Conservation (phyloP, 2,329 filamentous ascomycete species). For the Lecanoromycetidae sp. region DNA sequence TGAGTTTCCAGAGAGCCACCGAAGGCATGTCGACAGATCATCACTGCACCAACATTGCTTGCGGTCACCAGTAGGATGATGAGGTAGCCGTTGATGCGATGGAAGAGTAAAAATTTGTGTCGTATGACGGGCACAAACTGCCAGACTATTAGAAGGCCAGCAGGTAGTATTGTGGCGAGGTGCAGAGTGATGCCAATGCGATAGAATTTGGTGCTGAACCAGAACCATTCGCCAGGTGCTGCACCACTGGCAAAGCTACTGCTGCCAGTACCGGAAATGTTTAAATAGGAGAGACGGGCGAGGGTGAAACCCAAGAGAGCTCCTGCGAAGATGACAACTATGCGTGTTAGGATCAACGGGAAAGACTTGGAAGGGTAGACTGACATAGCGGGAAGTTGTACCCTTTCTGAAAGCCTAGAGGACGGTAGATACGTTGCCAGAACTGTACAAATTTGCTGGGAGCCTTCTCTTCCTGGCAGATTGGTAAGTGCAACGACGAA, state of each 20-base stretch:
- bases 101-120: slow-evolving; percentile 40
- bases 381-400: slow-evolving; percentile 47
- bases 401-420: slow-evolving; percentile 43
- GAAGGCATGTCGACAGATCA: slow-evolving; percentile 40
- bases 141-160: slow-evolving; percentile 28
- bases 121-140: slow-evolving; percentile 35
- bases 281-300: slow-evolving; percentile 38
- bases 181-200: slow-evolving; percentile 34
- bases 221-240: slow-evolving; percentile 25
- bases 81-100: slow-evolving; percentile 50
- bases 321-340: slow-evolving; percentile 34
- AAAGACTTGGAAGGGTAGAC: background rate
- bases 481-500: no score
- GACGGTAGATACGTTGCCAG: no score
- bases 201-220: slow-evolving; percentile 27
- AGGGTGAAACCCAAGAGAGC: slow-evolving; percentile 38
- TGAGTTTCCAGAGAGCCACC: slow-evolving; percentile 44
- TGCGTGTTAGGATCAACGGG: background rate
- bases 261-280: slow-evolving; percentile 31
- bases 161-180: slow-evolving; percentile 30
- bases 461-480: no score
- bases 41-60: slow-evolving; percentile 39
- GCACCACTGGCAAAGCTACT: slow-evolving; percentile 15
- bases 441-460: no score
- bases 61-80: slow-evolving; percentile 38